Evolutionary conservation across 148 eudicot species (phyloP), one percentile per base, ranked within the genome.

Genomic region (Rhododendron ferrugineum): DNA sequence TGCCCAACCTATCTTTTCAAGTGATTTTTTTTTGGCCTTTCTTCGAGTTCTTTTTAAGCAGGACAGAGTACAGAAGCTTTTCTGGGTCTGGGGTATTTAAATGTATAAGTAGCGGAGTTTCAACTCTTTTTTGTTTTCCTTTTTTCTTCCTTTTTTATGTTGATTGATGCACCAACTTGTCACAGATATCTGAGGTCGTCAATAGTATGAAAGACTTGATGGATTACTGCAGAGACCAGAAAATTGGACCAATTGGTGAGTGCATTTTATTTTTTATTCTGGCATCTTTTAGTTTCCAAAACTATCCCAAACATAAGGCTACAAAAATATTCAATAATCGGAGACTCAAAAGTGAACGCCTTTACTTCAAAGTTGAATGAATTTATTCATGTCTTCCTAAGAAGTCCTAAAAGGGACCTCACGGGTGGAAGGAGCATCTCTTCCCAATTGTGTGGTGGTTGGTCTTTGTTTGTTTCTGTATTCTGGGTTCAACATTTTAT

Each of bases 131-230:
- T 3, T 46, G 60, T 66, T 66, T n/a, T 8, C 13, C 34, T 34
- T 56, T 88, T 42, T 56, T 85, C 28, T 1, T 72, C 22, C 23
- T 18, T 85, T 83, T 66, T 49, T 82, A 82, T 74, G 28, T 64
- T 58, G 10, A 44, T 64, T 58, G 10, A 44, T 47, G 50, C 13
- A 23, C 83, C 34, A 13, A 68, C 62, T 77, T 87, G 83, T 79
- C n/a, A 68, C 97, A 95, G 99, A 97, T 95, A 84, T 92, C 98
- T n/a, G 98, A 97, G 89, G 99, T 97, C 70, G 98, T 95, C 86
- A 94, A 91, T 88, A 95, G 93, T 90, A 97, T 95, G 99, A 97
- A 94, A 82, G 98, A 97, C 85, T 90, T 97, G 85, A 91, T 94
- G 90, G 95, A 93, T 86, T 94, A 89, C 84, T 92, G 95, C 90